phyloP scores from a whole-genome alignment of 148 eudicot genomes.

The Camellia lanceoleosa region DNA sequence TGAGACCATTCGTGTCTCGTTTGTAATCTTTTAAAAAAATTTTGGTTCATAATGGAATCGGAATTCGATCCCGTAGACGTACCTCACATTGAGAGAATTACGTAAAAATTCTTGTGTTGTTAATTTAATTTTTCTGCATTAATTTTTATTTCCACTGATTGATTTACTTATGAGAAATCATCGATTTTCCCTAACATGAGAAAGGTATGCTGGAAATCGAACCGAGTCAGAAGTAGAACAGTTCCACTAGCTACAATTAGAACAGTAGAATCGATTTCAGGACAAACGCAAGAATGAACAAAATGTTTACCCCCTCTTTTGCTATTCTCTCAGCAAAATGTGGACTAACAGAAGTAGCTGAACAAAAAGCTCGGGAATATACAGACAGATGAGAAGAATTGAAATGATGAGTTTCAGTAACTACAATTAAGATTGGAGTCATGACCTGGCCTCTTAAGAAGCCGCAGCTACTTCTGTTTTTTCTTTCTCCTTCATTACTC shows the following conservation, averaged over 20 bases:
- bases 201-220: too few species aligned
- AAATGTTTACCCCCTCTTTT: neutral
- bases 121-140: too few species aligned
- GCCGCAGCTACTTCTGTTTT: slow-evolving; percentile 56
- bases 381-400: neutral
- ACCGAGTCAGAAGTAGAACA: neutral
- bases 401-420: neutral
- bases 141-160: too few species aligned
- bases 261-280: slow-evolving; percentile 31
- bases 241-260: slow-evolving; percentile 21
- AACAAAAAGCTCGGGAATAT: too few species aligned
- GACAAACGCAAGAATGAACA: neutral
- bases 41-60: too few species aligned
- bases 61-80: too few species aligned
- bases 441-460: slow-evolving; percentile 12
- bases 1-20: too few species aligned
- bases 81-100: too few species aligned
- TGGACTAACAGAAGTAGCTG: neutral
- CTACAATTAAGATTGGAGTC: slow-evolving; percentile 1
- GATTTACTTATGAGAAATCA: too few species aligned
- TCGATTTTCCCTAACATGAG: too few species aligned
- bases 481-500: slow-evolving; percentile 53
- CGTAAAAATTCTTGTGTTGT: too few species aligned
- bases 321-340: neutral
- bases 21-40: too few species aligned